Evolutionary conservation across 2,329 filamentous ascomycete genomes (phyloP), one percentile per base, ranked within the genome.

Genomic region (Talaromyces piceae): DNA sequence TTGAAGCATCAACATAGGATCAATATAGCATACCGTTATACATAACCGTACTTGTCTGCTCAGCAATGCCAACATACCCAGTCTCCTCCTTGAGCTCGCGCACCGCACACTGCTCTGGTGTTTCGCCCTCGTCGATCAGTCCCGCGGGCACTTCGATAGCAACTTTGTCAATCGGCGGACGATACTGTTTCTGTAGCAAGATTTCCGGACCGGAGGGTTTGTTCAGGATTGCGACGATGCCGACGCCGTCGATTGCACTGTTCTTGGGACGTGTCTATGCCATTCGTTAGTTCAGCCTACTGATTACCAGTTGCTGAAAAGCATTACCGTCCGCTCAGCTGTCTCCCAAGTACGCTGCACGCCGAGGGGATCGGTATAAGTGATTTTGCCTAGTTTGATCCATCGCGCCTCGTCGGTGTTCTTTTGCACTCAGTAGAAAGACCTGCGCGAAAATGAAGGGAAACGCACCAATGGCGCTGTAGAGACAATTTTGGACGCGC

Each of bases 101-200:
- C 2, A 77, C 78, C 0, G 80, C 80, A 8, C 70, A 74, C 5
- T 79, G 78, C 1, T 72, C 67, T 54, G 82, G 79, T 0, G 73
- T 73, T 8, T 76, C 74, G 31, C 65, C 67, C 54, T 77, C 76
- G 56, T 83, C 80, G 1, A 83, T 67, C 78, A 83, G 82, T 16
- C 80, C 80, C 1, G 80, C 80, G 2, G 80, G 80, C 7, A 83
- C 73, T 59, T 82, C 80, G 52, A 83, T 77, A 1, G 73, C 66
- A 3, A 82, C 68, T 1, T 74, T 77, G 0, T 75, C 77, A 1
- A 78, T 77, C 4, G 80, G 76, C 9, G 81, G 74, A 23, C 80
- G 75, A 9, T 79, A 79, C 55, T 82, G 80, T 3, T 80, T 62
- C 0, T 79, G 79, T 8, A 83, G 57, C 23, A 83, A 69, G 3